Base-by-base conservation (phyloP, 768 basidiomycete species). In the Suillus brevipes region DNA sequence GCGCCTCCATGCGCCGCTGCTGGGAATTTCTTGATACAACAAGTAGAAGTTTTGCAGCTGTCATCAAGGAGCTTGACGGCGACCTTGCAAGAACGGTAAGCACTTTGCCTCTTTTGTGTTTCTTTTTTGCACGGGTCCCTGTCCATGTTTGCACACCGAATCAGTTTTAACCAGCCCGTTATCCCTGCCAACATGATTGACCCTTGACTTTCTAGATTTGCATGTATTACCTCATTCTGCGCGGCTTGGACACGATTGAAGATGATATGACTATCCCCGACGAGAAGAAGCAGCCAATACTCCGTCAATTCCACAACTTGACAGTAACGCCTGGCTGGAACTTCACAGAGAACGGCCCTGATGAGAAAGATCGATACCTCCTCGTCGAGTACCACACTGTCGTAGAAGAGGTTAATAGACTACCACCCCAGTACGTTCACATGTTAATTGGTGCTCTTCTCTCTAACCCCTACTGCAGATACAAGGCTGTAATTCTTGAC, bases 241-340 rank as follows among this genome's bases (percentile, higher is more conserved):
- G 97, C 25, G 97, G 88, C 6, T 82, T 98, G n/a, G 97, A 99
- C 76, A 99, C 97, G 5, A 87, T 99, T 67, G 97, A 99, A 77
- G 97, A 99, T 77, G 97, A 99, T 80, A 98, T 98, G 95, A 92
- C 95, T 0, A 86, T 99, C 64, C 84, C 92, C 0, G 93, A 95
- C 76, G 80, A 87, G 20, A 76, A 89, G 70, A 99, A 99, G 75
- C 92, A 95, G 62, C 90, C 93, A 3, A 72, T 98, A 36, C 83
- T 99, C 40, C 87, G 93, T 12, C 78, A 86, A 1, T 95, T 98
- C 78, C 90, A 96, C 79, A 76, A 87, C 71, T 86, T 90, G 70
- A 89, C 91, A 6, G 80, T 90, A 28, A 87, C 88, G 4, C 88
- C 91, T 0, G 95, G 94, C 31, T 99, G 95, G 95, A 88, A 81